phyloP scores from a whole-genome alignment of 257 asterid genomes.

The Nicotiana tomentosiformis region DNA sequence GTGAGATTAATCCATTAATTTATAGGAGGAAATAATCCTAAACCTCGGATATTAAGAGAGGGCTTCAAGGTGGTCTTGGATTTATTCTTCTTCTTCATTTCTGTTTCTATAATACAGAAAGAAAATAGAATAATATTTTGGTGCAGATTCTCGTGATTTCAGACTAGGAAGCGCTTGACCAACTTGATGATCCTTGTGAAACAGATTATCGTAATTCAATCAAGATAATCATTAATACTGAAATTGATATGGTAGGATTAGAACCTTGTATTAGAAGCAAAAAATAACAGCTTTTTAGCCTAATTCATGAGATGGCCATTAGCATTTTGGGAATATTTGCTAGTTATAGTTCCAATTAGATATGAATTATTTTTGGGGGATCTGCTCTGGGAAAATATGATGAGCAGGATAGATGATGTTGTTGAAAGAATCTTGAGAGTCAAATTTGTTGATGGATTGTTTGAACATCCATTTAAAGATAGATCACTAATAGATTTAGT shows the following conservation, averaged over 20 bases:
- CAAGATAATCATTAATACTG: conserved; percentile 28
- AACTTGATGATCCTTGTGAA: conserved; percentile 29
- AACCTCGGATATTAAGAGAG: too few relatives aligned
- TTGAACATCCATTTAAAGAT: conserved; percentile 74
- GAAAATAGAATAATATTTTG: neutral
- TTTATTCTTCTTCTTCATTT: too few relatives aligned
- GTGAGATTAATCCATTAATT: too few relatives aligned
- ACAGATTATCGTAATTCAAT: conserved; percentile 31
- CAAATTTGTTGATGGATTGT: conserved; percentile 75
- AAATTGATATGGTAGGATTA: conserved; percentile 67
- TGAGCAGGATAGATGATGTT: conserved; percentile 81
- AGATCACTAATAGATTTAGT: conserved; percentile 68
- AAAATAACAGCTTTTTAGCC: conserved; percentile 1
- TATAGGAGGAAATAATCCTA: too few relatives aligned
- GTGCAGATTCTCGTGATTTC: conserved; percentile 76
- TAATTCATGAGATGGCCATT: neutral
- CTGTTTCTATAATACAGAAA: too few relatives aligned
- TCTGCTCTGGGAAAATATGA: conserved; percentile 70
- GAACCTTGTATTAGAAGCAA: conserved; percentile 9
- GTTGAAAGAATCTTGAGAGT: conserved; percentile 90
- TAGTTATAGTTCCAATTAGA: conserved; percentile 97
- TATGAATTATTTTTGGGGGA: conserved; percentile 73
- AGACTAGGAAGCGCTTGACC: conserved; percentile 45
- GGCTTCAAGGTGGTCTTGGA: too few relatives aligned
- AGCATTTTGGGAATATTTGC: conserved; percentile 23